Evolutionary conservation across 345 rosid genomes (phyloP).

Genomic region (Aethionema arabicum): DNA sequence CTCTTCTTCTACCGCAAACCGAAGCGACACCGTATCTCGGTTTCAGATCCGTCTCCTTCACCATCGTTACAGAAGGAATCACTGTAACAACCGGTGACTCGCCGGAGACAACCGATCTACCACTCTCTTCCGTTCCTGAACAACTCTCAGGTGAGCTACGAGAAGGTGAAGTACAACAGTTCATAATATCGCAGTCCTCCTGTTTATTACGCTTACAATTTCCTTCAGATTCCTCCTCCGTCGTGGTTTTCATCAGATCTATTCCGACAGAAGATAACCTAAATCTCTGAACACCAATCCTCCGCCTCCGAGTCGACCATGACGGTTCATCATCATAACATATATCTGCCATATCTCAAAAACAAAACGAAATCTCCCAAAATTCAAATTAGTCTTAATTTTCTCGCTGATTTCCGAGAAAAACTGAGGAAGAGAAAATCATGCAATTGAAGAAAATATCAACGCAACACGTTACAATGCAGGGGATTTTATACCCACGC

Average conservation of each 20-base stretch:
- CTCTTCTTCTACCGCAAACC: slow-evolving; percentile 79
- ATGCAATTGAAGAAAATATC: slow-evolving; percentile 32
- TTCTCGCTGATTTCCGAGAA: background rate
- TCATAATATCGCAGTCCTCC: slow-evolving; percentile 25
- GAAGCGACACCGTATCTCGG: slow-evolving; percentile 74
- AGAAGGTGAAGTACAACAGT: slow-evolving; percentile 23
- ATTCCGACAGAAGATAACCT: slow-evolving; percentile 41
- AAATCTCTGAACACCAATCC: slow-evolving; percentile 63
- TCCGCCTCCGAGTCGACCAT: slow-evolving; percentile 56
- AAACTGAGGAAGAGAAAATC: background rate
- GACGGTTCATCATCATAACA: slow-evolving; percentile 51
- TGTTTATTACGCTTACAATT: slow-evolving; percentile 47
- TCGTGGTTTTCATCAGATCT: background rate
- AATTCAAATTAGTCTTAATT: background rate
- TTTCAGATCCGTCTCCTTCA: slow-evolving; percentile 12
- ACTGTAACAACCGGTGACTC: slow-evolving; percentile 2
- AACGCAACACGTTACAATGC: slow-evolving; percentile 25
- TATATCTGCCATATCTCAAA: slow-evolving; percentile 54
- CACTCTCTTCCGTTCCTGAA: slow-evolving; percentile 8
- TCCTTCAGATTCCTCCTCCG: slow-evolving; percentile 19
- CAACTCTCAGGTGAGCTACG: slow-evolving; percentile 32
- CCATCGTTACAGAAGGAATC: slow-evolving; percentile 16
- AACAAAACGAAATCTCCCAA: background rate
- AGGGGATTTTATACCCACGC: slow-evolving; percentile 31
- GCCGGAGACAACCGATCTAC: background rate